Conservation (phyloP, 208 protist species). For the Leishmania guyanensis region DNA sequence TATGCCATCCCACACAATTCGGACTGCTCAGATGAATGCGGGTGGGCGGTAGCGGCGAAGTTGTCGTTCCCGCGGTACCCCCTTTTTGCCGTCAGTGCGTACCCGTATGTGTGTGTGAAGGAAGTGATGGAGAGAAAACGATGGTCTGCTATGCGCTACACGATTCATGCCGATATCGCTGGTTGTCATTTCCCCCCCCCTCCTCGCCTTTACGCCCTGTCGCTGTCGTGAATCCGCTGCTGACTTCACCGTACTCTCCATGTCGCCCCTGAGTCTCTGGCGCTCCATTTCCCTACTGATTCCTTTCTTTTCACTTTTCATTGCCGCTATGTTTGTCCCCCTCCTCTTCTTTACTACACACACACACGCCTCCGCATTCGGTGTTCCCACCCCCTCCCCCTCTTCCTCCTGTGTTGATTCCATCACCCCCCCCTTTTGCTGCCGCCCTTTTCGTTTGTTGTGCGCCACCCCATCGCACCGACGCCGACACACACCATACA, state of each 20-base stretch:
- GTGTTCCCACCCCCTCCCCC: neutral
- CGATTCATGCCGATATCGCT: too few species aligned
- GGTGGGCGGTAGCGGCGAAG: neutral
- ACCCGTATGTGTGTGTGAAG: neutral
- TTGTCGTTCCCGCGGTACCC: neutral
- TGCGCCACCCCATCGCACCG: neutral
- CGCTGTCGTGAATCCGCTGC: neutral
- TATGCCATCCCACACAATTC: neutral
- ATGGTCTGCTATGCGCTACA: neutral
- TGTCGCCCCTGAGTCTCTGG: neutral
- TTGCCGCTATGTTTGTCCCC: neutral
- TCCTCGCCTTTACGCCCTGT: neutral
- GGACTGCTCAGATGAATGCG: neutral
- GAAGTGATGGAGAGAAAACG: neutral
- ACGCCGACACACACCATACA: neutral
- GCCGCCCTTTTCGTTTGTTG: neutral
- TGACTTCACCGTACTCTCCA: neutral
- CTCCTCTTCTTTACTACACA: neutral
- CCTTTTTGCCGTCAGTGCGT: neutral
- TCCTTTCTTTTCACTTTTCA: neutral
- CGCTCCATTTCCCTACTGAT: neutral
- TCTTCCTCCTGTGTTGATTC: neutral
- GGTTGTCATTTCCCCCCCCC: neutral
- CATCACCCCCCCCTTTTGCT: neutral
- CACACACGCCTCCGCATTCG: neutral